Base-by-base conservation (phyloP, 345 rosid genomes). In the Trapa bicornis region DNA sequence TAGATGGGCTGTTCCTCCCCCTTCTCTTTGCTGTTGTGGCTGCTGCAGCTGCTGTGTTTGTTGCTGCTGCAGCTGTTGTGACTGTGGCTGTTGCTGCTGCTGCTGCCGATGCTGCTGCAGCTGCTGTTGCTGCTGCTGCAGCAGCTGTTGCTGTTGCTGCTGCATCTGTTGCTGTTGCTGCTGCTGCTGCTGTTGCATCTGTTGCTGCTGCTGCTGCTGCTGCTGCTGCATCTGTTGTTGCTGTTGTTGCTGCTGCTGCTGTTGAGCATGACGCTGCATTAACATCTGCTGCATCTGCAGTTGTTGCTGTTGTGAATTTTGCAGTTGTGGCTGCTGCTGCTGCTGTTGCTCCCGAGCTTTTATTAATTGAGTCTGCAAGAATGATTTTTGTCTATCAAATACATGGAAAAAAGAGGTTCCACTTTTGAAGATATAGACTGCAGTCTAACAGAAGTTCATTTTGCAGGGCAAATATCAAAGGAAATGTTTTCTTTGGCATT, bases 21-120 rank as follows among this genome's bases (percentile, higher is more conserved):
- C 89, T 72, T 88, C 96, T 68, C 99, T 83, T 54, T 95, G 81
- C 78, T 90, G 98, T 65, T 80, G 48, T 45, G 11, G 87, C 41
- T 68, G 48, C 48, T 7, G 48, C 11, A 13, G 12, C 48, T 4
- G 48, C 48, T 3, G 48, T 42, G 45, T 4, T 13, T 45, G 90
- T 67, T 83, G 96, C 48, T 77, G 91, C 2, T 48, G 72, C 14
- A 71, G 76, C 33, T 71, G 79, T 39, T 76, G 91, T 3, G 76
- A 91, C 13, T 76, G 89, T 42, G 82, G 92, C 10, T 89, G 96
- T 2, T 77, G 80, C 0, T 77, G 47, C 47, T 45, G 47, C 47
- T 6, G 47, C 47, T 45, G 47, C 45, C 5, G 45, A 4, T 42
- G 45, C 29, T 22, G 29, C 29, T 22, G 29, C 47, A 5, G 47